A percentile compares a stretch with the other conserved stretches of the same genome.
Conservation (phyloP, 371 early-diverging fungal species). For the Umbelopsis sp. region DNA sequence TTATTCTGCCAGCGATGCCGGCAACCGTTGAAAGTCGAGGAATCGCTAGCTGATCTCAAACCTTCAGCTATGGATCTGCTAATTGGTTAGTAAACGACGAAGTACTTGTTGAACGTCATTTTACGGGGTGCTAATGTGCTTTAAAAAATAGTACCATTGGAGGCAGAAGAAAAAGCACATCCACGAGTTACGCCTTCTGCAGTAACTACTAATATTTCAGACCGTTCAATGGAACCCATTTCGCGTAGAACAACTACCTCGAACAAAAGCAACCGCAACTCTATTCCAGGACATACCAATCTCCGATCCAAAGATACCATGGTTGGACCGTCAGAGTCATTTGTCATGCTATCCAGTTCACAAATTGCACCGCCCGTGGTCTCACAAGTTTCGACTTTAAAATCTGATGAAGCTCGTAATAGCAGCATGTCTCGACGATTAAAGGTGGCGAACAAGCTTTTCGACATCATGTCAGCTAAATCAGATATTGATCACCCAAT, state of each 20-base stretch:
- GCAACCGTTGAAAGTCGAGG: conserved; percentile 60
- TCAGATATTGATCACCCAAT: conserved; percentile 84
- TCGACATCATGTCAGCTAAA: conserved; percentile 71
- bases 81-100: conserved; percentile 26
- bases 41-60: conserved; percentile 60
- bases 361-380: conserved; percentile 31
- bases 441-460: conserved; percentile 67
- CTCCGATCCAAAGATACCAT: conserved; percentile 25
- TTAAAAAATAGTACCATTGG: conserved; percentile 22
- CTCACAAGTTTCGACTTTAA: conserved; percentile 10
- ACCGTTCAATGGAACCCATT: conserved; percentile 15
- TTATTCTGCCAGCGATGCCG: conserved; percentile 59
- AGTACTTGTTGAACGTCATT: neutral
- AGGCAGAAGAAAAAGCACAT: conserved; percentile 26
- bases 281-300: conserved; percentile 11
- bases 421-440: conserved; percentile 60
- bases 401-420: conserved; percentile 27
- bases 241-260: conserved; percentile 21
- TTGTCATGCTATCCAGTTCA: conserved; percentile 54
- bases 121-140: neutral
- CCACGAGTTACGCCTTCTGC: conserved; percentile 18
- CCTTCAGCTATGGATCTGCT: conserved; percentile 53
- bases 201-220: conserved; percentile 21
- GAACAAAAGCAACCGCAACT: conserved; percentile 18
- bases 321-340: conserved; percentile 57